Evolutionary conservation across 805 yeast genomes (phyloP).

Genomic region (Myxozyma monticola): DNA sequence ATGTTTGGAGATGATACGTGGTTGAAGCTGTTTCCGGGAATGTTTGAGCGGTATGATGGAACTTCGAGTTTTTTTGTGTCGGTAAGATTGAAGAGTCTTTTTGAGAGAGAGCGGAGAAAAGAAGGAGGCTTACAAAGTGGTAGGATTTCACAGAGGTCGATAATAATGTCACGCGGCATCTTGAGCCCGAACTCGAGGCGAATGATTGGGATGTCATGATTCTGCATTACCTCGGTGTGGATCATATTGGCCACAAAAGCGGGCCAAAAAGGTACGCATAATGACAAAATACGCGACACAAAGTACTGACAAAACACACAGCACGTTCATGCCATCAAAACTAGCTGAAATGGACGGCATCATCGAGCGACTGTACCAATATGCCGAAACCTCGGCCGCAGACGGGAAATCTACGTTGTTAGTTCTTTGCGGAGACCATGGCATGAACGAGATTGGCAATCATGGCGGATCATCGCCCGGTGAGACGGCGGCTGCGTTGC

Average conservation of each 20-base stretch:
- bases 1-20: constrained; percentile 98
- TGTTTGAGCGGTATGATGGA: constrained; percentile 71
- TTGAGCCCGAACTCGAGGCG: constrained; percentile 55
- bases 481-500: constrained; percentile 84
- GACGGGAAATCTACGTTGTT: constrained; percentile 54
- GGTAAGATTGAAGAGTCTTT: background rate
- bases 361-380: constrained; percentile 52
- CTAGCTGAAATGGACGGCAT: constrained; percentile 84
- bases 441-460: constrained; percentile 89
- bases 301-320: too few species aligned
- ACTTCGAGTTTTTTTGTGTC: constrained; percentile 82
- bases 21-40: constrained; percentile 80
- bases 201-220: constrained; percentile 79
- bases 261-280: constrained; percentile 62
- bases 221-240: constrained; percentile 88
- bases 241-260: constrained; percentile 97
- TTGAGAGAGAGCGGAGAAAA: background rate
- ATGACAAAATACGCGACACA: too few species aligned
- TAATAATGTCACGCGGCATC: constrained; percentile 84
- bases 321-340: constrained; percentile 76
- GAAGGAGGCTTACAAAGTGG: background rate
- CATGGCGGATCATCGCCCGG: constrained; percentile 96
- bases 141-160: constrained; percentile 90
- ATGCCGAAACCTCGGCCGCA: constrained; percentile 37
- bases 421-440: constrained; percentile 88